Evolutionary conservation across 192 early-diverging fungal species (phyloP).

Genomic region (Hyaloraphidium curvatum): DNA sequence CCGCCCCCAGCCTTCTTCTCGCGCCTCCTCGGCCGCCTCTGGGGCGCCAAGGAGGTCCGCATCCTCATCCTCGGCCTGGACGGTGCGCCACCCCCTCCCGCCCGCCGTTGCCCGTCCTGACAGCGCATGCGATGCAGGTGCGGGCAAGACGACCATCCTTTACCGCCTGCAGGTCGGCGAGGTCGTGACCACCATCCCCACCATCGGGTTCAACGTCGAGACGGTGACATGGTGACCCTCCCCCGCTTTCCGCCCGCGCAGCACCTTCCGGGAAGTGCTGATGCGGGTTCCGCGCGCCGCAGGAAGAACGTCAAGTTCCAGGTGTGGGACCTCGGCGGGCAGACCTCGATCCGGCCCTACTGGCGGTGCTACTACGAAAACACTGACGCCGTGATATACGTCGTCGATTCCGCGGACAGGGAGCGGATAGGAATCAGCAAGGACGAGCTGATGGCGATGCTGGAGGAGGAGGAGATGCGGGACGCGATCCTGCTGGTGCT

Average conservation of each 20-base stretch:
- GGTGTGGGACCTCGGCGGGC: slow-evolving; percentile 92
- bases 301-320: slow-evolving; percentile 94
- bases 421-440: slow-evolving; percentile 71
- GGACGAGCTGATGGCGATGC: slow-evolving; percentile 82
- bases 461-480: slow-evolving; percentile 85
- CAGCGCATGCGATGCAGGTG: slow-evolving; percentile 13
- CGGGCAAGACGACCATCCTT: slow-evolving; percentile 93
- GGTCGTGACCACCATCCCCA: slow-evolving; percentile 93
- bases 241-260: neutral
- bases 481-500: slow-evolving; percentile 78
- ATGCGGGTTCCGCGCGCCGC: no score
- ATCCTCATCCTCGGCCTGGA: slow-evolving; percentile 93
- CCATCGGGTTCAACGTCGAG: slow-evolving; percentile 38
- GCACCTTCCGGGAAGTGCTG: neutral
- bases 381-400: slow-evolving; percentile 97
- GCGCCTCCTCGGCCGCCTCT: slow-evolving; percentile 50
- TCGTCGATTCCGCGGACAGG: slow-evolving; percentile 81
- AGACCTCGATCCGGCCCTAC: slow-evolving; percentile 78
- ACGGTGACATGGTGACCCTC: neutral
- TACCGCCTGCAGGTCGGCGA: slow-evolving; percentile 92
- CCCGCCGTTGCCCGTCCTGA: no score
- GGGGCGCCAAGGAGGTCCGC: slow-evolving; percentile 88
- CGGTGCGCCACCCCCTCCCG: slow-evolving; percentile 18
- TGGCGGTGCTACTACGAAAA: slow-evolving; percentile 99
- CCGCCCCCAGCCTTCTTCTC: slow-evolving; percentile 57